phyloP scores from a whole-genome alignment of 1,139 yeast genomes.

The Saccharomyces pastorianus region DNA sequence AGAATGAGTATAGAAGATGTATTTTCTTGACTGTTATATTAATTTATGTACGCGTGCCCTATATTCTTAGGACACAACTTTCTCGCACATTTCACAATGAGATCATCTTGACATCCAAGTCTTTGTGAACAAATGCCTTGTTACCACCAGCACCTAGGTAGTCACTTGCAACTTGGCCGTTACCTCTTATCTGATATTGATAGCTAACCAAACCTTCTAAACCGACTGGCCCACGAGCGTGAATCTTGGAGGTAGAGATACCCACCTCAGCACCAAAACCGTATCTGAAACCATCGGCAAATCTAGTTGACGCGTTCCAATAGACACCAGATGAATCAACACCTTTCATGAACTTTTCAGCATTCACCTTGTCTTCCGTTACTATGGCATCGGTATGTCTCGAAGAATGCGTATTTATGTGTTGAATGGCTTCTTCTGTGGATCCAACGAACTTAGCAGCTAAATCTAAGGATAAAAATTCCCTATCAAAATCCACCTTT shows the following conservation, averaged over 20 bases:
- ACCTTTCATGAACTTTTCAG: constrained; percentile 72
- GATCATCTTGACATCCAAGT: constrained; percentile 36
- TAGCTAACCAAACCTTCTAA: constrained; percentile 92
- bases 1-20: background rate
- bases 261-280: constrained; percentile 99
- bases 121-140: constrained; percentile 69
- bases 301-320: constrained; percentile 95
- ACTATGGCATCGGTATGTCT: constrained; percentile 93
- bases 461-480: constrained; percentile 73
- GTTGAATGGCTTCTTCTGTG: constrained; percentile 69
- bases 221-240: constrained; percentile 98
- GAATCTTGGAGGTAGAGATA: constrained; percentile 90
- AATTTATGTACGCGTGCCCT: background rate
- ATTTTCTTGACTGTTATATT: background rate
- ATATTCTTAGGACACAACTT: background rate
- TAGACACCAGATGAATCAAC: constrained; percentile 94
- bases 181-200: constrained; percentile 85
- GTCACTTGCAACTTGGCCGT: constrained; percentile 87
- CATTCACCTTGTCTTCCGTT: constrained; percentile 61
- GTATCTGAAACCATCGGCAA: constrained; percentile 96
- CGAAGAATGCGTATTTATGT: constrained; percentile 85
- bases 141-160: constrained; percentile 90
- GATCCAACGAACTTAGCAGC: constrained; percentile 59
- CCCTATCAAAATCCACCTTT: constrained; percentile 64
- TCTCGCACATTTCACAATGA: constrained; percentile 9